Evolutionary conservation across 495 filamentous ascomycete genomes (phyloP).

Genomic region (Amorphotheca resinae): DNA sequence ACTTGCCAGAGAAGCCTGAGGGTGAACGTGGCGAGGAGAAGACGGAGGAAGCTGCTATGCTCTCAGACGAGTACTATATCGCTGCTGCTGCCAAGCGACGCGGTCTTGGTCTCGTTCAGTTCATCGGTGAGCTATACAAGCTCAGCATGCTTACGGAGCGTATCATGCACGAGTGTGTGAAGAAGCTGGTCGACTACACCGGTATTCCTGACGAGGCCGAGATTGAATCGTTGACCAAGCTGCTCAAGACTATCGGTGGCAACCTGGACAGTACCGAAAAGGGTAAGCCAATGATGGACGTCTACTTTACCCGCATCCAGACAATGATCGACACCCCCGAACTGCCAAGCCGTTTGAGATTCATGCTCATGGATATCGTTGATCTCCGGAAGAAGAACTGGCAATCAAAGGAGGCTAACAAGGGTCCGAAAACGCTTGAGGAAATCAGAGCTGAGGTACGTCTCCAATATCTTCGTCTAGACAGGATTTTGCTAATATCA

Average conservation of each 20-base stretch:
- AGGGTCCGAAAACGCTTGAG: conserved; percentile 91
- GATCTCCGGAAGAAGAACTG: conserved; percentile 68
- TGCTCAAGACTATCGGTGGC: conserved; percentile 80
- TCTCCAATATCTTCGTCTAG: conserved; percentile 3
- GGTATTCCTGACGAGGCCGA: conserved; percentile 90
- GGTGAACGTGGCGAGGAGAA: conserved; percentile 40
- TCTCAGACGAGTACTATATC: conserved; percentile 95
- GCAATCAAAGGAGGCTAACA: conserved; percentile 74
- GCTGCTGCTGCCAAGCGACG: conserved; percentile 93
- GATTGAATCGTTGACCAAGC: conserved; percentile 85
- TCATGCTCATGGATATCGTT: conserved; percentile 92
- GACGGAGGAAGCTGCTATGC: conserved; percentile 59
- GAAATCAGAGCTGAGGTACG: conserved; percentile 78
- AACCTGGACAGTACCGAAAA: conserved; percentile 74
- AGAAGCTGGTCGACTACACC: conserved; percentile 90
- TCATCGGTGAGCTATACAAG: conserved; percentile 99
- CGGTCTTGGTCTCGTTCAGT: conserved; percentile 94
- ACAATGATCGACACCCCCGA: conserved; percentile 61
- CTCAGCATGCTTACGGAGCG: conserved; percentile 95
- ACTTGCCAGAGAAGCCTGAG: conserved; percentile 71
- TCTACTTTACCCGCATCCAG: conserved; percentile 85
- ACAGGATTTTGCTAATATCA: conserved; percentile 12
- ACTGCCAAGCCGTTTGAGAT: conserved; percentile 75
- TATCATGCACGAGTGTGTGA: conserved; percentile 99
- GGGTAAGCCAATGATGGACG: conserved; percentile 72